Evolutionary conservation across 2,329 filamentous ascomycete genomes (phyloP).

Genomic region (Fusarium keratoplasticum): DNA sequence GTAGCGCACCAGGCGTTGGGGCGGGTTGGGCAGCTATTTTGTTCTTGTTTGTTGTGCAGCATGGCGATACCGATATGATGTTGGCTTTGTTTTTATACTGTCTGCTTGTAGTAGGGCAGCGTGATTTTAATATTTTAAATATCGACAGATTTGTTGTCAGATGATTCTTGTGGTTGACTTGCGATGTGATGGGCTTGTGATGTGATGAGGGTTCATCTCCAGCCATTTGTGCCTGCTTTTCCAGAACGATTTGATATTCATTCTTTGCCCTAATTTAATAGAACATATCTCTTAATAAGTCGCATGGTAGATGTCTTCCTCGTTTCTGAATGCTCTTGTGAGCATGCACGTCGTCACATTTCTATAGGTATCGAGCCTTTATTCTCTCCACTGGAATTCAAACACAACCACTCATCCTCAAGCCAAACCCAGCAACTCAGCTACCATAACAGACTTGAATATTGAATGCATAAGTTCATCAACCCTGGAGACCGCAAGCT

Average conservation of each 20-base stretch:
- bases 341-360: not conserved
- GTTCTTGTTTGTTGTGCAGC: constrained; percentile 43
- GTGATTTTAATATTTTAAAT: constrained; percentile 15
- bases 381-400: not conserved
- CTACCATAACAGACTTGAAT: not conserved
- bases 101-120: constrained; percentile 18
- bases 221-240: not conserved
- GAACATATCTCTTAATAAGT: not conserved
- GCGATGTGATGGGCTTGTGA: not conserved
- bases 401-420: not conserved
- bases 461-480: not conserved
- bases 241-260: not conserved
- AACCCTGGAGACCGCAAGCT: not conserved
- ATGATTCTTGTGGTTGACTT: not conserved
- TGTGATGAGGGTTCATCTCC: not conserved
- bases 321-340: not conserved
- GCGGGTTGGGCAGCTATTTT: constrained; percentile 40
- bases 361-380: not conserved
- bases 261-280: not conserved
- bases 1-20: constrained; percentile 48
- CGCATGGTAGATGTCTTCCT: not conserved
- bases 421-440: not conserved
- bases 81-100: constrained; percentile 35
- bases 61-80: constrained; percentile 50
- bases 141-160: not conserved